These are phyloP conservation scores for Amphicarpaea edgeworthii DNA, from an alignment of 306 rosid species.

Conservation along the genomic window DNA sequence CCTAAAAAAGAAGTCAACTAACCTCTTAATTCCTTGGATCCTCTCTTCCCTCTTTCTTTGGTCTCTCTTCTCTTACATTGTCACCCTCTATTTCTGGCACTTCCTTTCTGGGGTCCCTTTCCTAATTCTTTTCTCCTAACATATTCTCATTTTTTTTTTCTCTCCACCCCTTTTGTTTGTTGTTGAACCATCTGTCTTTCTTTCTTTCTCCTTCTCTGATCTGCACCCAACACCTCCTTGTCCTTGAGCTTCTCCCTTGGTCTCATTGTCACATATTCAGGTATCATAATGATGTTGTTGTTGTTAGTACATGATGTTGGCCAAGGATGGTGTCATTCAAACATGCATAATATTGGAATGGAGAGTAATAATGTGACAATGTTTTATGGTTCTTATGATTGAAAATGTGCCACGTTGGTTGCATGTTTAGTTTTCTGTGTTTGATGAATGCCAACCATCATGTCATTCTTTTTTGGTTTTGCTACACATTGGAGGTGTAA, in stretches of 20 bases:
- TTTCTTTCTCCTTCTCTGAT: no score
- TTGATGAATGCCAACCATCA: not conserved
- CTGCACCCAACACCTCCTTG: conserved; percentile 38
- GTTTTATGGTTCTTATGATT: conserved; percentile 1
- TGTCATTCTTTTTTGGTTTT: not conserved
- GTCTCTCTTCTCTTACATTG: conserved; percentile 60
- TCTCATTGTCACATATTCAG: conserved; percentile 48
- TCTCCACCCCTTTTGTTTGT: conserved; percentile 43
- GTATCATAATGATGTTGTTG: conserved; percentile 35
- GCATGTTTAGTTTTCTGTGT: conserved; percentile 20
- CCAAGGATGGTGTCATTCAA: not conserved
- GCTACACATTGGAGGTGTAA: conserved; percentile 12
- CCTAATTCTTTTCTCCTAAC: not conserved
- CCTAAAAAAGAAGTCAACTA: conserved; percentile 2
- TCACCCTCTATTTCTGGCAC: conserved; percentile 46
- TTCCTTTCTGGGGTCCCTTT: conserved; percentile 30
- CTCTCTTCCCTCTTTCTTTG: conserved; percentile 60
- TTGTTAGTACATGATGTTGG: not conserved
- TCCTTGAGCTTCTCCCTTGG: conserved; percentile 45
- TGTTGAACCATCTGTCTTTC: conserved; percentile 14
- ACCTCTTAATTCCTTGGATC: not conserved
- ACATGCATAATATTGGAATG: not conserved
- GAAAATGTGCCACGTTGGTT: not conserved
- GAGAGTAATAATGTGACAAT: conserved; percentile 3
- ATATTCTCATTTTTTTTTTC: conserved; percentile 34